Conservation (phyloP, 139 green algal species). For the Zygnema circumcarinatum region DNA sequence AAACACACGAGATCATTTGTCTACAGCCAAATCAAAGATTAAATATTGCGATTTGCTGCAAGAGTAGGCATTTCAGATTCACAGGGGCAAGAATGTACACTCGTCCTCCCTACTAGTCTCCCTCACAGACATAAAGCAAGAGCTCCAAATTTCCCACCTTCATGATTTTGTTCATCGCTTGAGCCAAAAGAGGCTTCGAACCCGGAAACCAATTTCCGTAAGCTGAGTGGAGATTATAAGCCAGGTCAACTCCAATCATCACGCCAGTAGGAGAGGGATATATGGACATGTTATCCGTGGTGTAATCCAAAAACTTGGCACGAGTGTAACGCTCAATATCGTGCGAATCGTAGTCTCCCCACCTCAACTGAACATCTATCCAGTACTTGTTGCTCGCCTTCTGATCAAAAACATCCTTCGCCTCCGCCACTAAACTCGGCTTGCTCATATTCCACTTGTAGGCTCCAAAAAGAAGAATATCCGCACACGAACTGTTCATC, state of each 20-base stretch:
- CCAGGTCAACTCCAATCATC: slow-evolving; percentile 98
- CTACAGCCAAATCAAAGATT: neutral
- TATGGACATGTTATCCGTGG: slow-evolving; percentile 99
- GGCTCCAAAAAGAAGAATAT: slow-evolving; percentile 97
- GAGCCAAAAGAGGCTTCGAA: slow-evolving; percentile 89
- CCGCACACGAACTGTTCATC: slow-evolving; percentile 95
- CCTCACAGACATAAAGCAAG: too few relatives aligned
- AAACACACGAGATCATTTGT: neutral
- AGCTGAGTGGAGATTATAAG: slow-evolving; percentile 97
- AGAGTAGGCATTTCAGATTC: neutral
- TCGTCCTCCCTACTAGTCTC: too few relatives aligned
- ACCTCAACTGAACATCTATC: slow-evolving; percentile 77
- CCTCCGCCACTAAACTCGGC: slow-evolving; percentile 92
- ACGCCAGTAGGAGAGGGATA: slow-evolving; percentile 95
- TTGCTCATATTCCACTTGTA: slow-evolving; percentile 97
- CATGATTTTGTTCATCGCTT: slow-evolving; percentile 88
- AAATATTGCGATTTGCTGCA: neutral
- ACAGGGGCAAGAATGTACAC: neutral
- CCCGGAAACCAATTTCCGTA: slow-evolving; percentile 99
- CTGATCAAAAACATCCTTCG: slow-evolving; percentile 92
- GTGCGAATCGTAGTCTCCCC: slow-evolving; percentile 98
- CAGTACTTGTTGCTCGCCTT: slow-evolving; percentile 99
- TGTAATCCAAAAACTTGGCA: slow-evolving; percentile 99
- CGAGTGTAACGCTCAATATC: slow-evolving; percentile 98
- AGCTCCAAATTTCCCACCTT: too few relatives aligned